These are phyloP conservation scores for Multifurca ochricompacta DNA, from an alignment of 768 basidiomycete species.

Conservation along the genomic window DNA sequence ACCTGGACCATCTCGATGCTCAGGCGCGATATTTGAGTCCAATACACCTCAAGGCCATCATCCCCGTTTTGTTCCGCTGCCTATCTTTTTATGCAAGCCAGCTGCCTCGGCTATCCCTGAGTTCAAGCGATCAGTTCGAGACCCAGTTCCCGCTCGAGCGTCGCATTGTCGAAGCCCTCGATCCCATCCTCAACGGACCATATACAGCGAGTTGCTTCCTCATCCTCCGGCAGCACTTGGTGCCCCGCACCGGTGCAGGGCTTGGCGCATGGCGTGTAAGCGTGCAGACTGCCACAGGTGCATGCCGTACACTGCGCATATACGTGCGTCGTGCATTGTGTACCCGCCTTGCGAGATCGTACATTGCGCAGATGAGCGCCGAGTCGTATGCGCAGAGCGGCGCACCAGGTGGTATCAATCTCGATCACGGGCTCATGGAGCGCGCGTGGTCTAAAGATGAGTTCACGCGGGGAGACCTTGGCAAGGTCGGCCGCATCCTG, in stretches of 20 bases:
- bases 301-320: constrained; percentile 47
- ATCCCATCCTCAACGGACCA: constrained; percentile 52
- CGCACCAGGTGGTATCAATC: constrained; percentile 48
- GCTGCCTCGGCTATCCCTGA: constrained; percentile 59
- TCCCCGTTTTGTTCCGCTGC: constrained; percentile 69
- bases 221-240: constrained; percentile 51
- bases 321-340: constrained; percentile 55
- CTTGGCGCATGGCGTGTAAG: constrained; percentile 15
- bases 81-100: constrained; percentile 58
- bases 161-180: constrained; percentile 48
- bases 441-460: constrained; percentile 69
- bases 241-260: constrained; percentile 34
- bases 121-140: constrained; percentile 29
- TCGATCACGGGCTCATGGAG: constrained; percentile 61
- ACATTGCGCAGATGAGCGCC: constrained; percentile 48
- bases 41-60: constrained; percentile 42
- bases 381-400: constrained; percentile 52
- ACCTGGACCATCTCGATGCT: constrained; percentile 53
- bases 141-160: constrained; percentile 39
- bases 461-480: constrained; percentile 57
- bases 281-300: constrained; percentile 27
- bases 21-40: constrained; percentile 55
- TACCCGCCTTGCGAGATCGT: constrained; percentile 57
- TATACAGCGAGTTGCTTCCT: constrained; percentile 59
- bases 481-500: constrained; percentile 46